Conservation (phyloP, 169 alveolate species). For the Perkinsus olseni region DNA sequence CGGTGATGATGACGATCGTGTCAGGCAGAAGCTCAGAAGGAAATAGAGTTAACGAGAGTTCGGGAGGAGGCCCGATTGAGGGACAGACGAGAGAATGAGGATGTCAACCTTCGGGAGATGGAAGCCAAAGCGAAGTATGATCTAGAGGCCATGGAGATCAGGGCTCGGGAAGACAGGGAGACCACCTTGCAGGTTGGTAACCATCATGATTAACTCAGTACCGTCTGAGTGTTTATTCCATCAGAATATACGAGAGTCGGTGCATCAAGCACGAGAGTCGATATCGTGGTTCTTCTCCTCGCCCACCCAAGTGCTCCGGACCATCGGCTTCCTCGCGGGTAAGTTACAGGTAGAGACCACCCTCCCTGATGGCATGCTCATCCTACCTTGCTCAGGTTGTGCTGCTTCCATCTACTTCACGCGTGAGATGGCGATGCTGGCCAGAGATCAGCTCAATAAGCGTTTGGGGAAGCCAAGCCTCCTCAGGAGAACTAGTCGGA, state of each 20-base stretch:
- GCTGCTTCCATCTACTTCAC: background rate
- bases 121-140: slow-evolving; percentile 6
- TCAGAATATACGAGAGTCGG: background rate
- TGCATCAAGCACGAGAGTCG: background rate
- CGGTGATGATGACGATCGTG: background rate
- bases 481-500: slow-evolving; percentile 16
- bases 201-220: background rate
- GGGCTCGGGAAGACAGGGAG: slow-evolving; percentile 12
- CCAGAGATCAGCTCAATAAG: slow-evolving; percentile 41
- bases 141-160: background rate
- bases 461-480: slow-evolving; percentile 32
- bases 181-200: slow-evolving; percentile 15
- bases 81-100: slow-evolving; percentile 28
- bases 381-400: slow-evolving; percentile 1
- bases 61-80: slow-evolving; percentile 13
- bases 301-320: background rate
- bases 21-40: slow-evolving; percentile 18
- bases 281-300: background rate
- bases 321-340: slow-evolving; percentile 11
- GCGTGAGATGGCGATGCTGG: slow-evolving; percentile 31
- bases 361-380: too few relatives aligned
- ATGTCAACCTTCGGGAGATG: slow-evolving; percentile 15
- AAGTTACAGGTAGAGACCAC: too few relatives aligned
- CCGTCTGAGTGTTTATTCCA: background rate
- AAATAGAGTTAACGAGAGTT: slow-evolving; percentile 6